Percentiles rank a stretch among this genome's conserved stretches.
Conservation (phyloP, 1,284 basidiomycete species). For the Sporisorium exsertum region DNA sequence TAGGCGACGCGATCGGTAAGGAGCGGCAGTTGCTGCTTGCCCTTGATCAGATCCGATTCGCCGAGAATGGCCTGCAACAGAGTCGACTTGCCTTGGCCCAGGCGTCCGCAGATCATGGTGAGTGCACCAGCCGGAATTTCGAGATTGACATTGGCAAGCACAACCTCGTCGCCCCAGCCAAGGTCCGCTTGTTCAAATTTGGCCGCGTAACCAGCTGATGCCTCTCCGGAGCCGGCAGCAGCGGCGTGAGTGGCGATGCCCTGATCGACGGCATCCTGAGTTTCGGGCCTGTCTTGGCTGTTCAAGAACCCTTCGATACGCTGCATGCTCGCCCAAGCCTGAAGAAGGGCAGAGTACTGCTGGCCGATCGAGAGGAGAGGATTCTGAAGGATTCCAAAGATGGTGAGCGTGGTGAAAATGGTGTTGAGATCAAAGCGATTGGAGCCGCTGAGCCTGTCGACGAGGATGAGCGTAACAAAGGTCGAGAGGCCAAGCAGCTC, state of each 20-base stretch:
- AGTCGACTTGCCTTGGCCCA: conserved; percentile 64
- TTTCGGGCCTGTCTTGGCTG: conserved; percentile 30
- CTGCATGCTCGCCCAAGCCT: conserved; percentile 53
- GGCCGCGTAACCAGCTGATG: conserved; percentile 19
- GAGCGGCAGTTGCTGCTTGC: conserved; percentile 36
- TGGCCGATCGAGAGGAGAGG: conserved; percentile 59
- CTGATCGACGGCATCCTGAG: conserved; percentile 13
- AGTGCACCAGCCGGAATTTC: conserved; percentile 42
- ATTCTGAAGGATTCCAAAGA: conserved; percentile 48
- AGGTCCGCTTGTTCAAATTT: conserved; percentile 38
- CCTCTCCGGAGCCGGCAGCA: neutral
- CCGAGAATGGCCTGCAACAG: conserved; percentile 61
- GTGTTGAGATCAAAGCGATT: conserved; percentile 53
- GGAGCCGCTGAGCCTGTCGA: conserved; percentile 36
- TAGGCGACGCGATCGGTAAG: conserved; percentile 50
- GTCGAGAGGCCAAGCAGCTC: conserved; percentile 44
- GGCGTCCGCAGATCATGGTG: conserved; percentile 60
- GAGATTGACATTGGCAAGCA: conserved; percentile 43
- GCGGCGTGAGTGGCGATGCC: conserved; percentile 11
- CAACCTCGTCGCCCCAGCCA: conserved; percentile 32
- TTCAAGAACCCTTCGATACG: conserved; percentile 57
- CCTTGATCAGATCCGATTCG: conserved; percentile 54
- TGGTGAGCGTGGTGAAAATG: conserved; percentile 59
- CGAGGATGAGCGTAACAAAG: conserved; percentile 50
- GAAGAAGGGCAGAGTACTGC: conserved; percentile 49